phyloP scores from a whole-genome alignment of 768 basidiomycete genomes.

The Amanita pseudoporphyria region DNA sequence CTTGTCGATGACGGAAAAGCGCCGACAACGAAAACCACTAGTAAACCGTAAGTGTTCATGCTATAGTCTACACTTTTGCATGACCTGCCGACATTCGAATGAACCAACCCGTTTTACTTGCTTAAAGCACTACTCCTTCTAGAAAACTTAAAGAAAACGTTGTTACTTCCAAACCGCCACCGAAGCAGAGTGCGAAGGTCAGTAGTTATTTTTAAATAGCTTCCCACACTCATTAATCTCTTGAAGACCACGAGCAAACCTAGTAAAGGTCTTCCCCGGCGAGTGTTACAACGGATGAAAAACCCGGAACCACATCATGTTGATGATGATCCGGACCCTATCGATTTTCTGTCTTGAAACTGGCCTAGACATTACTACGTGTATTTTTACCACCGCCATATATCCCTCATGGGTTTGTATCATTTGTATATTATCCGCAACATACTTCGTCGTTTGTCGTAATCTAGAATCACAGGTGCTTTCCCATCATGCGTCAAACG shows the following conservation, averaged over 20 bases:
- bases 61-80: background rate
- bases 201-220: background rate
- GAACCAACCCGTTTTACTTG: background rate
- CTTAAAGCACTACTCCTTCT: conserved; percentile 8
- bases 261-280: conserved; percentile 26
- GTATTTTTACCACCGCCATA: conserved; percentile 3
- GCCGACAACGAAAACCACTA: background rate
- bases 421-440: background rate
- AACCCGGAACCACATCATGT: conserved; percentile 19
- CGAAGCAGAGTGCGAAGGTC: background rate
- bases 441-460: background rate
- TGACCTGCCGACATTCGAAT: background rate
- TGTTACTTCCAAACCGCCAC: background rate
- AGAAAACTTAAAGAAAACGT: conserved; percentile 27
- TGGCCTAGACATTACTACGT: background rate
- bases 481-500: too few relatives aligned
- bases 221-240: background rate
- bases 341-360: conserved; percentile 35
- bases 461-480: too few relatives aligned
- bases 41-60: background rate
- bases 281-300: conserved; percentile 28
- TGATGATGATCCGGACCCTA: conserved; percentile 34
- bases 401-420: background rate
- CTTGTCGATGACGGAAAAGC: background rate
- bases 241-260: background rate